These are phyloP conservation scores for Penicillium cinerascens DNA, from an alignment of 495 filamentous ascomycete genomes.

Conservation along the genomic window DNA sequence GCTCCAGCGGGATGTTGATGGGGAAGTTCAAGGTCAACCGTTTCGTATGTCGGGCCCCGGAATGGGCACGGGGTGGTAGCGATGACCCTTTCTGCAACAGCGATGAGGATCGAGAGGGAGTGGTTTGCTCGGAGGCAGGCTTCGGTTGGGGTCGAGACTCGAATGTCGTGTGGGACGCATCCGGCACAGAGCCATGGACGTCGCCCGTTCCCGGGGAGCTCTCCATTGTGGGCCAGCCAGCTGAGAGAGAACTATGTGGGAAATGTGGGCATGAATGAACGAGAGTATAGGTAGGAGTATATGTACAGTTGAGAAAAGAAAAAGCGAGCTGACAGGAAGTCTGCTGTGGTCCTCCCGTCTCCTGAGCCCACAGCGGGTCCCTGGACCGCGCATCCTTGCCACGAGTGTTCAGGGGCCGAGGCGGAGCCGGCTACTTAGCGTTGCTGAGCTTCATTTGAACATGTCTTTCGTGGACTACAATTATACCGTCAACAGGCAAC, in stretches of 20 bases:
- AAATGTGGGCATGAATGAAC: conserved; percentile 11
- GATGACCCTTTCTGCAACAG: conserved; percentile 44
- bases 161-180: conserved; percentile 31
- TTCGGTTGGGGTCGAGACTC: conserved; percentile 13
- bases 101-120: conserved; percentile 18
- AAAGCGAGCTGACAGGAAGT: conserved; percentile 11
- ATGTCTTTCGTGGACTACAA: background rate
- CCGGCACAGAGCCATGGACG: conserved; percentile 29
- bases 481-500: no score
- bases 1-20: conserved; percentile 44
- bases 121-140: conserved; percentile 15
- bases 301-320: conserved; percentile 4
- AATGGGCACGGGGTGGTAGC: conserved; percentile 49
- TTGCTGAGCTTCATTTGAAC: background rate
- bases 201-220: conserved; percentile 33
- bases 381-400: conserved; percentile 12
- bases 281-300: background rate
- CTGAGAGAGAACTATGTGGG: conserved; percentile 15
- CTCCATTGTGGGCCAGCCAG: conserved; percentile 38
- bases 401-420: conserved; percentile 27
- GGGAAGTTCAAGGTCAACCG: conserved; percentile 80
- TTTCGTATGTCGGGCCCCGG: conserved; percentile 62
- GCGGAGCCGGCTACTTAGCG: background rate
- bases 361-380: conserved; percentile 27
- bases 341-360: conserved; percentile 13